A percentile compares a stretch with the other conserved stretches of the same genome.
Evolutionary conservation across 2,329 filamentous ascomycete genomes (phyloP).

Genomic region (Ophiostoma sp.): DNA sequence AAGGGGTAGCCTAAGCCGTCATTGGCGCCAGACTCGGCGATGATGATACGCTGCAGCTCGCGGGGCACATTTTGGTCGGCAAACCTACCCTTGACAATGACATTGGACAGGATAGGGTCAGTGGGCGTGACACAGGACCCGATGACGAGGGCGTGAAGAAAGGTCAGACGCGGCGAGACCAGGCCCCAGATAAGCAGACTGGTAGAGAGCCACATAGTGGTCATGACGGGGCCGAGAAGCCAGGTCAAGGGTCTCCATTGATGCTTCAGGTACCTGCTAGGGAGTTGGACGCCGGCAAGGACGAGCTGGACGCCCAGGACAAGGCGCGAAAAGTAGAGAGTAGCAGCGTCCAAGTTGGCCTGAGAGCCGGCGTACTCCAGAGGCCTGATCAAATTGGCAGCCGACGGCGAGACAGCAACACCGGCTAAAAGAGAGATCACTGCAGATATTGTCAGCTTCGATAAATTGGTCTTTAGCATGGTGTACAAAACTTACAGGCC

Average conservation of each 20-base stretch:
- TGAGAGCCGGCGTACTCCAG: slow-evolving; percentile 63
- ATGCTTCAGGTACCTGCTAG: slow-evolving; percentile 69
- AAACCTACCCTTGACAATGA: slow-evolving; percentile 74
- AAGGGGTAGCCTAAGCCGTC: slow-evolving; percentile 88
- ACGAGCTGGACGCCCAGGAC: slow-evolving; percentile 89
- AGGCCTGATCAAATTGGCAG: slow-evolving; percentile 68
- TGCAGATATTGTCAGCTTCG: slow-evolving; percentile 33
- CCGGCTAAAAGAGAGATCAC: slow-evolving; percentile 81
- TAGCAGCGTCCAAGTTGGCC: slow-evolving; percentile 63
- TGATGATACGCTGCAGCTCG: slow-evolving; percentile 72
- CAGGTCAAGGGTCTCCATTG: slow-evolving; percentile 73
- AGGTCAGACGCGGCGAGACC: slow-evolving; percentile 59
- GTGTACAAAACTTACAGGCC: slow-evolving; percentile 53
- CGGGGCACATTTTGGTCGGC: slow-evolving; percentile 85
- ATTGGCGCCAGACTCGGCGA: slow-evolving; percentile 80
- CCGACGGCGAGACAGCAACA: slow-evolving; percentile 71
- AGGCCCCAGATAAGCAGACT: slow-evolving; percentile 72
- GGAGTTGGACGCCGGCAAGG: slow-evolving; percentile 80
- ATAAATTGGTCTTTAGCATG: not conserved
- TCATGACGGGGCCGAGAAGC: slow-evolving; percentile 79
- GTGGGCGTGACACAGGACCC: slow-evolving; percentile 89
- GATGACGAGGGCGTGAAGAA: slow-evolving; percentile 73
- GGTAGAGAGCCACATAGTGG: slow-evolving; percentile 78
- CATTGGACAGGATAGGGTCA: slow-evolving; percentile 80
- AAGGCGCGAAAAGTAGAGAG: slow-evolving; percentile 76